Conservation (phyloP, 148 eudicot species). For the Vaccinium macrocarpon region DNA sequence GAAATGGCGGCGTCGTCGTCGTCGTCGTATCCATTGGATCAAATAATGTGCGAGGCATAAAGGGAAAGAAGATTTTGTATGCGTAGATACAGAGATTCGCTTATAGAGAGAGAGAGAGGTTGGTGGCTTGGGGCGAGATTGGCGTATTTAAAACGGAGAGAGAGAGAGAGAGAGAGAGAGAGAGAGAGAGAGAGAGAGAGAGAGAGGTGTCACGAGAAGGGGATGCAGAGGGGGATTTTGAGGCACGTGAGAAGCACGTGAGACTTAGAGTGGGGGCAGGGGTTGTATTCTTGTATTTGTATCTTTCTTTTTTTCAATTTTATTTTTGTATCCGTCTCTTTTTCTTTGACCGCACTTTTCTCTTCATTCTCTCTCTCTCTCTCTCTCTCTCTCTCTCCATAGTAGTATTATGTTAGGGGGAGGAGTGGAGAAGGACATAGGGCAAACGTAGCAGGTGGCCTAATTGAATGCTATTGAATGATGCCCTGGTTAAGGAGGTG, state of each 20-base stretch:
- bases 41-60: neutral
- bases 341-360: too few relatives aligned
- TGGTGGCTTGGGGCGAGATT: neutral
- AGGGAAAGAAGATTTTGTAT: neutral
- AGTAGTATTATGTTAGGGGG: neutral
- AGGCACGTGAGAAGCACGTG: slow-evolving; percentile 8
- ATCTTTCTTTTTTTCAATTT: too few relatives aligned
- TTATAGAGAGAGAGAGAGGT: neutral
- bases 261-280: neutral
- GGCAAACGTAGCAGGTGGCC: neutral
- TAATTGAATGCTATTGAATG: neutral
- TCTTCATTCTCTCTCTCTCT: too few relatives aligned
- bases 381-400: too few relatives aligned
- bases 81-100: too few relatives aligned
- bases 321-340: too few relatives aligned
- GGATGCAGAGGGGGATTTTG: neutral
- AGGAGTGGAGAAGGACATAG: neutral
- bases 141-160: neutral
- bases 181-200: neutral
- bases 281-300: too few relatives aligned
- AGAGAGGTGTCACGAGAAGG: neutral
- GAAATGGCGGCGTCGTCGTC: slow-evolving; percentile 28
- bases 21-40: slow-evolving; percentile 15
- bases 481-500: neutral
- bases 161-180: neutral